phyloP scores from a whole-genome alignment of 2,329 filamentous ascomycete species.

The Botrytis fabae region DNA sequence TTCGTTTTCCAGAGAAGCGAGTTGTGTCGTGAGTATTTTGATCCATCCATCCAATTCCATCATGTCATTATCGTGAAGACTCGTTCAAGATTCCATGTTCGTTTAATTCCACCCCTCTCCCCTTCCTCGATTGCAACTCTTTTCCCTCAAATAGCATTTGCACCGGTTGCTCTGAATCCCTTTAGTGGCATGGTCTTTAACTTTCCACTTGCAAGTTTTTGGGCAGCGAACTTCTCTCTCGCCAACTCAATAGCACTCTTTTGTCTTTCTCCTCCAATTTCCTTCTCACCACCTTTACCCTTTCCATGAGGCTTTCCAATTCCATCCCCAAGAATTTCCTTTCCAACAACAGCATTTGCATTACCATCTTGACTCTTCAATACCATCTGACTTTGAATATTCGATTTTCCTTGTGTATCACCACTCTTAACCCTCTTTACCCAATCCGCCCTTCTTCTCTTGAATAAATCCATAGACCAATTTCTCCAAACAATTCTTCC shows the following conservation, averaged over 20 bases:
- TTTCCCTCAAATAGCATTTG: conserved; percentile 13
- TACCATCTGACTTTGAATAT: background rate
- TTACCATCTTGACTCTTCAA: conserved; percentile 20
- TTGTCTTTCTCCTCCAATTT: conserved; percentile 23
- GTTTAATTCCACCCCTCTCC: background rate
- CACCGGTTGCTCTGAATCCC: conserved; percentile 24
- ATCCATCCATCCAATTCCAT: background rate
- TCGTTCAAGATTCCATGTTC: conserved; percentile 3
- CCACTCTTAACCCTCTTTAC: conserved; percentile 49
- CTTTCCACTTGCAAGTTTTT: conserved; percentile 29
- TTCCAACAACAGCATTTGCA: conserved; percentile 12
- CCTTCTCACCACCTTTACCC: conserved; percentile 24
- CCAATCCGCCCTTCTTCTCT: conserved; percentile 63
- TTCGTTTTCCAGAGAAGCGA: background rate
- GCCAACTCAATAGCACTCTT: conserved; percentile 40
- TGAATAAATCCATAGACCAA: conserved; percentile 73
- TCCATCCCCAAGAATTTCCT: conserved; percentile 6
- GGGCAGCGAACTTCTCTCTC: conserved; percentile 38
- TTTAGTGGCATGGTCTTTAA: conserved; percentile 22
- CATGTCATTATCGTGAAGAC: conserved; percentile 14
- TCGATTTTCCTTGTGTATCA: conserved; percentile 2
- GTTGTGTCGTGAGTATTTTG: background rate
- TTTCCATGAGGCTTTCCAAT: conserved; percentile 18
- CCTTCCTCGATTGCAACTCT: background rate
- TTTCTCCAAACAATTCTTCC: conserved; percentile 72